Evolutionary conservation across 805 yeast genomes (phyloP).

Genomic region (Sugiyamaella lignohabitans): DNA sequence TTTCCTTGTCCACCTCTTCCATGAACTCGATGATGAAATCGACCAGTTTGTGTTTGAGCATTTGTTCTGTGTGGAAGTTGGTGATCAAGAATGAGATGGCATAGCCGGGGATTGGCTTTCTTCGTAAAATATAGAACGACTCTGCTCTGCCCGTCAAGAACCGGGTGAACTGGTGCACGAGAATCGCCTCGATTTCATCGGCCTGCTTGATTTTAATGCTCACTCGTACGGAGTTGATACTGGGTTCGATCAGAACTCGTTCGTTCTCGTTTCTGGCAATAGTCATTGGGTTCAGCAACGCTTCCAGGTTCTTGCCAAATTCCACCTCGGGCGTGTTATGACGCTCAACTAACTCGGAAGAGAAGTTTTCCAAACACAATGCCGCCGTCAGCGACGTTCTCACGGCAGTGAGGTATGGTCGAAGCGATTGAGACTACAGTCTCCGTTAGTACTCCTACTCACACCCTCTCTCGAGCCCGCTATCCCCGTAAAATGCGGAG

Average conservation of each 20-base stretch:
- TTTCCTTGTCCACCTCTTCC: conserved; percentile 99
- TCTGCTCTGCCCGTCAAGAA: conserved; percentile 95
- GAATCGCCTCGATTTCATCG: conserved; percentile 90
- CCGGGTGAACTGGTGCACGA: conserved; percentile 90
- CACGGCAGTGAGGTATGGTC: conserved; percentile 91
- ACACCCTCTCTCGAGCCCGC: no score
- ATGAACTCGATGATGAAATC: conserved; percentile 96
- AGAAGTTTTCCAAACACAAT: conserved; percentile 82
- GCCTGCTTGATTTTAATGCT: conserved; percentile 93
- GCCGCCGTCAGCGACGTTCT: conserved; percentile 92
- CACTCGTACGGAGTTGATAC: conserved; percentile 86
- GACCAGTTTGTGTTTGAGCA: conserved; percentile 91
- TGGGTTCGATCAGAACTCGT: conserved; percentile 85
- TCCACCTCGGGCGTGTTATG: conserved; percentile 97
- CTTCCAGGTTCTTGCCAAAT: conserved; percentile 73
- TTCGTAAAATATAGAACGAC: conserved; percentile 81
- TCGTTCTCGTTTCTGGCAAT: conserved; percentile 93
- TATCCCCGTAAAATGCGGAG: no score
- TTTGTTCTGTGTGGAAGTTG: conserved; percentile 88
- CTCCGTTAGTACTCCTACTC: no score
- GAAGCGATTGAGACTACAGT: conserved; percentile 90
- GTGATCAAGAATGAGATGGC: conserved; percentile 91
- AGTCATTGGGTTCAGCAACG: conserved; percentile 79
- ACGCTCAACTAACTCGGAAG: conserved; percentile 93
- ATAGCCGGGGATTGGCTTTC: conserved; percentile 79